Evolutionary conservation across 192 early-diverging fungal species (phyloP).

Genomic region (Coemansia sp.): DNA sequence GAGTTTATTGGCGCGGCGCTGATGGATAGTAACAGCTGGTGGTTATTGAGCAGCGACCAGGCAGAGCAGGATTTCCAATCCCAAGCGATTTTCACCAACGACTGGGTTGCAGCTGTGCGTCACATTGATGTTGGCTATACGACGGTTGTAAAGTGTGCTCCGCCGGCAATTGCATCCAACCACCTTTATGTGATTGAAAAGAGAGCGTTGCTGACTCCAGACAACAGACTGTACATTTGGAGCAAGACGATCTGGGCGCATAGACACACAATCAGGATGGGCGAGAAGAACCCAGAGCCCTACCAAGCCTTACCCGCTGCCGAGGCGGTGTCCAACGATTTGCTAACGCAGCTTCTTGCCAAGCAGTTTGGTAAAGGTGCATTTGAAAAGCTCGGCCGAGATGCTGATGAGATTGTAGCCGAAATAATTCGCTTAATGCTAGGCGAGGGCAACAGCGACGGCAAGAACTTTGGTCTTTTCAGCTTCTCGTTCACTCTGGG

Average conservation of each 20-base stretch:
- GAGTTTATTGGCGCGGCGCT: conserved; percentile 51
- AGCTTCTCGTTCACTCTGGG: conserved; percentile 33
- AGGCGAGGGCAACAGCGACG: conserved; percentile 26
- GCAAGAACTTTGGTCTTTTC: conserved; percentile 46
- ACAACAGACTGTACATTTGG: conserved; percentile 40
- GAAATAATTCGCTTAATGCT: conserved; percentile 30
- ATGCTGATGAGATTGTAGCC: conserved; percentile 11
- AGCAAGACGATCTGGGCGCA: conserved; percentile 10
- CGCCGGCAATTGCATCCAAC: conserved; percentile 19
- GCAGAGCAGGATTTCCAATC: conserved; percentile 11
- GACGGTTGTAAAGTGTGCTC: conserved; percentile 29
- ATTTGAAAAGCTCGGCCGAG: conserved; percentile 6
- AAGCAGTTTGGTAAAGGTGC: conserved; percentile 16
- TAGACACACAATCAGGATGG: conserved; percentile 9
- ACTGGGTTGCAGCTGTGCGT: conserved; percentile 41
- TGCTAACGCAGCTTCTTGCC: conserved; percentile 19
- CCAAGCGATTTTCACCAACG: conserved; percentile 35
- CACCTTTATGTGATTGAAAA: conserved; percentile 24
- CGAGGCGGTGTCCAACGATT: conserved; percentile 14
- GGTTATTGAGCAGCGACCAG: conserved; percentile 37
- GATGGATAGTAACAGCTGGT: conserved; percentile 43
- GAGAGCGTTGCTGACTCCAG: conserved; percentile 40
- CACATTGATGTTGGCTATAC: conserved; percentile 51
- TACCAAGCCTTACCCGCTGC: conserved; percentile 33
- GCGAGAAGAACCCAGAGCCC: conserved; percentile 24